Evolutionary conservation across 2,329 filamentous ascomycete genomes (phyloP).

Genomic region (Cercospora zeina): DNA sequence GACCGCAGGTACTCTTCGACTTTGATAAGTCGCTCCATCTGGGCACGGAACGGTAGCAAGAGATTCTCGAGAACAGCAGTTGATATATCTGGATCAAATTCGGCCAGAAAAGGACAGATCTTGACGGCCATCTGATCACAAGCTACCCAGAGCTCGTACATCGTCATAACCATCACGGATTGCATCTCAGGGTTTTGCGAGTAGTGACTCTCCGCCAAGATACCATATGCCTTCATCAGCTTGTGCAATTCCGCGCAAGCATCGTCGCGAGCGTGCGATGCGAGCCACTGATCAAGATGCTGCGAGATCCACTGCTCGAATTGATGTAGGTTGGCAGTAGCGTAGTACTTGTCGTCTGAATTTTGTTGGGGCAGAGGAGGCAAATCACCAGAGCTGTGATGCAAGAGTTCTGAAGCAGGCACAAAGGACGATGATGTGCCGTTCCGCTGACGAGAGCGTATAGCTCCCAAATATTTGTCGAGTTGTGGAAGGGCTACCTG

Average conservation of each 20-base stretch:
- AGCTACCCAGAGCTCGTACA: conserved; percentile 60
- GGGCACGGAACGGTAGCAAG: conserved; percentile 49
- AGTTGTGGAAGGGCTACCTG: conserved; percentile 23
- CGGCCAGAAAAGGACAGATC: conserved; percentile 50
- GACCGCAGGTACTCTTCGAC: conserved; percentile 54
- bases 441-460: conserved; percentile 7
- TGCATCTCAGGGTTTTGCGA: conserved; percentile 12
- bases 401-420: conserved; percentile 19
- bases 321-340: conserved; percentile 15
- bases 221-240: conserved; percentile 9
- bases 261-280: background rate
- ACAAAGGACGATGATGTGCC: conserved; percentile 10
- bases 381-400: conserved; percentile 1
- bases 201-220: conserved; percentile 6
- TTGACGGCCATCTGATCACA: conserved; percentile 54
- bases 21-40: conserved; percentile 54
- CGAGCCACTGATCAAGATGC: background rate
- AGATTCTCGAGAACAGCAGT: conserved; percentile 57
- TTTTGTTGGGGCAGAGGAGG: conserved; percentile 20
- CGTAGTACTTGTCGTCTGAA: background rate
- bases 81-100: conserved; percentile 57
- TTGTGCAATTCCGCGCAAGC: background rate
- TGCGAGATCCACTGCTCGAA: conserved; percentile 17
- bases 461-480: conserved; percentile 24
- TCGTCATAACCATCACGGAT: conserved; percentile 50